These are phyloP conservation scores for Obelidium mucronatum DNA, from an alignment of 192 early-diverging fungal species.

Conservation along the genomic window DNA sequence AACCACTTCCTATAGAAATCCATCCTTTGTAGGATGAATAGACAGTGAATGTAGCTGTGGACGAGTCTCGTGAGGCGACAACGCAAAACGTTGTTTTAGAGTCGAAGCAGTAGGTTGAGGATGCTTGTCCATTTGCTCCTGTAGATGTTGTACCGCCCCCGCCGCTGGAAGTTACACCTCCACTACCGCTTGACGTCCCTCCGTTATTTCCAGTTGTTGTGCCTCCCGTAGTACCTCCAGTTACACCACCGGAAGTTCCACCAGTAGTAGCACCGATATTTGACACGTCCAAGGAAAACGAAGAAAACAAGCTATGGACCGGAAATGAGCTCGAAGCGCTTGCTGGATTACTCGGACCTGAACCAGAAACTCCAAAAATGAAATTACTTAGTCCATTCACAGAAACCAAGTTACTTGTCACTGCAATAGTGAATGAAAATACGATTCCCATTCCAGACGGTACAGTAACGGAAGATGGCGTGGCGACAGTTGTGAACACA, in stretches of 20 bases:
- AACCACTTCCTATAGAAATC: conserved; percentile 36
- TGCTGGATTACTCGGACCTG: conserved; percentile 3
- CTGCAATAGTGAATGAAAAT: conserved; percentile 14
- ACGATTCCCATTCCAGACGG: not conserved
- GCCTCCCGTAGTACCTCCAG: no score
- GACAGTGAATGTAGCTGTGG: conserved; percentile 11
- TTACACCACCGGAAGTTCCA: no score
- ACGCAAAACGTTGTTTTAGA: not conserved
- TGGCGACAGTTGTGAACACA: not conserved
- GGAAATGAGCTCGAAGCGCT: not conserved
- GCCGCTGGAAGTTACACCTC: no score
- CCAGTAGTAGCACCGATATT: not conserved
- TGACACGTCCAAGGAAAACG: conserved; percentile 29
- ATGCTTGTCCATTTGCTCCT: no score
- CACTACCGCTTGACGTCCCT: no score
- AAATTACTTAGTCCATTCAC: conserved; percentile 7
- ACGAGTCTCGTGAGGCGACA: not conserved
- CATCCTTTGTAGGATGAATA: conserved; percentile 10
- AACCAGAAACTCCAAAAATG: conserved; percentile 31
- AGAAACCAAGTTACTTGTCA: not conserved
- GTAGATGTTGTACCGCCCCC: no score
- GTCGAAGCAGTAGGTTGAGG: conserved; percentile 2
- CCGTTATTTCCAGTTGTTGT: no score
- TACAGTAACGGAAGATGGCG: not conserved
- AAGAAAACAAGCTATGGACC: conserved; percentile 24